phyloP scores from a whole-genome alignment of 2,329 filamentous ascomycete species.

The Aspergillus novoparasiticus region DNA sequence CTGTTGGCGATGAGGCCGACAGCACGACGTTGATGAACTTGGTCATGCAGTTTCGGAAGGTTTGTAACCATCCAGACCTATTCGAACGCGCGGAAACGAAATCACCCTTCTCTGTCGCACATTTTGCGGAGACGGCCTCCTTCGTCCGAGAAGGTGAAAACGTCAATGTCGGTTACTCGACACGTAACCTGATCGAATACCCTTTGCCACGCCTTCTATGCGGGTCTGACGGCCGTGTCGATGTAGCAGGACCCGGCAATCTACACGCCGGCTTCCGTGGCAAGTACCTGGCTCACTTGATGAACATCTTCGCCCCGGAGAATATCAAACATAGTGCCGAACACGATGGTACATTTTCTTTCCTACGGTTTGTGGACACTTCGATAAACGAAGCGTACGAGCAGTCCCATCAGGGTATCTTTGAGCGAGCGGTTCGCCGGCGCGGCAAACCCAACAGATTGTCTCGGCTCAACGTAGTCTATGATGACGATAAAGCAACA shows the following conservation, averaged over 20 bases:
- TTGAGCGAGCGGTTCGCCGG: constrained; percentile 71
- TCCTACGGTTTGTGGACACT: constrained; percentile 81
- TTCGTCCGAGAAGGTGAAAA: constrained; percentile 86
- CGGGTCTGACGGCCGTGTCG: constrained; percentile 74
- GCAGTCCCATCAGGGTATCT: constrained; percentile 69
- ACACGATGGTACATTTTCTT: constrained; percentile 74
- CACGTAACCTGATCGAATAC: constrained; percentile 83
- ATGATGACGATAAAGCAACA: constrained; percentile 65
- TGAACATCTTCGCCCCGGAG: constrained; percentile 88
- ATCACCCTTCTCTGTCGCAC: constrained; percentile 79
- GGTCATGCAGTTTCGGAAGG: constrained; percentile 99
- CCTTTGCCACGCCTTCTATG: constrained; percentile 79
- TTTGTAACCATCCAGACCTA: constrained; percentile 96
- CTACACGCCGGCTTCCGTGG: constrained; percentile 74
- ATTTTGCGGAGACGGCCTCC: constrained; percentile 92
- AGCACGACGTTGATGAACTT: constrained; percentile 97
- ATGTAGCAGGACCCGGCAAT: constrained; percentile 74
- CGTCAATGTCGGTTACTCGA: constrained; percentile 82
- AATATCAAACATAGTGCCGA: constrained; percentile 68
- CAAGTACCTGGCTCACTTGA: constrained; percentile 74
- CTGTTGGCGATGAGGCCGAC: constrained; percentile 89
- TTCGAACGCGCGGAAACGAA: constrained; percentile 93
- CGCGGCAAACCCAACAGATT: constrained; percentile 58
- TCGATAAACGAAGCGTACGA: constrained; percentile 73
- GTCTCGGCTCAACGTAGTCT: constrained; percentile 67